These are phyloP conservation scores for Pachyrhizus erosus DNA, from an alignment of 306 rosid genomes.

Conservation along the genomic window DNA sequence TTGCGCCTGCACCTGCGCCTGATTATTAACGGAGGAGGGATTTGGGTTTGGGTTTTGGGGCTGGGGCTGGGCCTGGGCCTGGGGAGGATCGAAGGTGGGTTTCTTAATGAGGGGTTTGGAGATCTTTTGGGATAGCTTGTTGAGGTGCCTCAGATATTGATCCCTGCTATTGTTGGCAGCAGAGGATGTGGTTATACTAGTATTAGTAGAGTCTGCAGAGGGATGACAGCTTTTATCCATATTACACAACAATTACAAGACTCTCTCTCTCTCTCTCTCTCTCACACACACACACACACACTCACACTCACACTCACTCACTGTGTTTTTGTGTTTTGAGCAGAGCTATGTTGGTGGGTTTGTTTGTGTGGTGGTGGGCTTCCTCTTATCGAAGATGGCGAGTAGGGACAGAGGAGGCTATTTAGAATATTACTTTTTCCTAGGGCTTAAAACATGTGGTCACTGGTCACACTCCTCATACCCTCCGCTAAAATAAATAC, in stretches of 20 bases:
- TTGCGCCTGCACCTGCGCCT: too few relatives aligned
- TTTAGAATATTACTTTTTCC: background rate
- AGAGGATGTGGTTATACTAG: background rate
- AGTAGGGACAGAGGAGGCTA: constrained; percentile 44
- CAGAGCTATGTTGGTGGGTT: constrained; percentile 24
- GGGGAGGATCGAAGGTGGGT: constrained; percentile 50
- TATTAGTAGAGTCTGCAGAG: constrained; percentile 41
- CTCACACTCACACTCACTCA: background rate
- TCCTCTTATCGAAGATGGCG: constrained; percentile 41
- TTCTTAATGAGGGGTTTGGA: constrained; percentile 70
- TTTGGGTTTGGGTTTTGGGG: constrained; percentile 17
- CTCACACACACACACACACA: background rate
- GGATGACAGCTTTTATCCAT: constrained; percentile 53
- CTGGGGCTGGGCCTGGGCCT: background rate
- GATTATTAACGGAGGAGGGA: too few relatives aligned
- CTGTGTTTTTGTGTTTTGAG: background rate
- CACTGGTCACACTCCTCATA: background rate
- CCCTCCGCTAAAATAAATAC: background rate
- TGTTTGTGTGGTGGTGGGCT: constrained; percentile 40
- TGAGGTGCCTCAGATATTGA: constrained; percentile 77
- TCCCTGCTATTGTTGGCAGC: constrained; percentile 22
- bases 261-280: constrained; percentile 2
- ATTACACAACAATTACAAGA: background rate
- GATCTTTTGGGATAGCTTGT: constrained; percentile 95
- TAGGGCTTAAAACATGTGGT: background rate